Conservation (phyloP, 768 basidiomycete genomes). For the Dioszegia aurantiaca region DNA sequence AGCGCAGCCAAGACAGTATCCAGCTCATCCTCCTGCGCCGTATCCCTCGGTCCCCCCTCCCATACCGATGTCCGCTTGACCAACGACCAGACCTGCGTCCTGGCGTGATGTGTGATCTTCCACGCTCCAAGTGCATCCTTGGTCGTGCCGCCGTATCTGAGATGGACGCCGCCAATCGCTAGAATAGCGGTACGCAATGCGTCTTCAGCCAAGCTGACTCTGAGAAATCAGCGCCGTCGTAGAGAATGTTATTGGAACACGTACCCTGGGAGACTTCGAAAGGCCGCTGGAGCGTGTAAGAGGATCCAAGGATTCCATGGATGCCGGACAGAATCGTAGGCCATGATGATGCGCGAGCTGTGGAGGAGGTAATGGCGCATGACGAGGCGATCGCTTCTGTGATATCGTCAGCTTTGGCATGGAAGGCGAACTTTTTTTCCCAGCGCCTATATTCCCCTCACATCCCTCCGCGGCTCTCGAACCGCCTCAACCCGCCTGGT, state of each 20-base stretch:
- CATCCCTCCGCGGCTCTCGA: no score
- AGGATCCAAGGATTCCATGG: conserved; percentile 41
- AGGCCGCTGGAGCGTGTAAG: conserved; percentile 31
- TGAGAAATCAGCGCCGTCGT: background rate
- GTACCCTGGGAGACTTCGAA: conserved; percentile 27
- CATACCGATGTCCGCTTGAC: conserved; percentile 17
- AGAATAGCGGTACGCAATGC: conserved; percentile 37
- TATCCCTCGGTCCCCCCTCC: conserved; percentile 12
- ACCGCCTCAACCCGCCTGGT: no score
- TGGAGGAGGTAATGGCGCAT: conserved; percentile 39
- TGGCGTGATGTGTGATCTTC: conserved; percentile 21
- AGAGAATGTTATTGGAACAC: no score
- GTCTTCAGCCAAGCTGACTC: conserved; percentile 29
- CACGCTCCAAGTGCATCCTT: conserved; percentile 24
- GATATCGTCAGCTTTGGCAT: background rate
- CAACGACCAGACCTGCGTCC: conserved; percentile 22
- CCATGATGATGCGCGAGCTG: conserved; percentile 40
- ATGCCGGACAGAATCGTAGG: conserved; percentile 25
- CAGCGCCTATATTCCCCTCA: no score
- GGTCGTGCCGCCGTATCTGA: conserved; percentile 27
- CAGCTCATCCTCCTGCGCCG: conserved; percentile 16
- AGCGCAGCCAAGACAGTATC: conserved; percentile 36
- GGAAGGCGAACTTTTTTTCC: no score
- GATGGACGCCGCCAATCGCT: conserved; percentile 38
- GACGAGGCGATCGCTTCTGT: conserved; percentile 34